Evolutionary conservation across 192 early-diverging fungal genomes (phyloP), one percentile per base, ranked within the genome.

Genomic region (Coemansia sp.): DNA sequence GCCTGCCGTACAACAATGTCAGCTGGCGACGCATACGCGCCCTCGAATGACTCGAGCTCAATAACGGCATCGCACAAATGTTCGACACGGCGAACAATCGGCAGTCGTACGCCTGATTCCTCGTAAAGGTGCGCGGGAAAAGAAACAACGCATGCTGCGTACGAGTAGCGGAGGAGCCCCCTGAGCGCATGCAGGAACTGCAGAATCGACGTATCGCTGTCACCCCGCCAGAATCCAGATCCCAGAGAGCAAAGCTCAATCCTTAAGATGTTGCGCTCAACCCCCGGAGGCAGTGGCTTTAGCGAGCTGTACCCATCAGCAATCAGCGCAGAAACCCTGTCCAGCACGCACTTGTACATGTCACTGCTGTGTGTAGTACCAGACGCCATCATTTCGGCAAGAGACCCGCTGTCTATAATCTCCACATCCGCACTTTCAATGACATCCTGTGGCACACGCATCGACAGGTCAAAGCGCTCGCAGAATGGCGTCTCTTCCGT

Each of bases 41-140:
- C 93, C 50, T 92, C 92, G 88, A 98, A 98, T 6, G 95, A 97
- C 77, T 97, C 94, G 14, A 98, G 85, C 72, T 91, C 90, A 32
- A 98, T 76, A 0, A 94, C 94, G 0, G 89, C 91, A 72, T 98
- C 96, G 53, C 88, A 90, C 7, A 91, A 75, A 62, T 94, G 93
- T 71, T 93, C 88, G 6, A 96, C 71, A 40, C 90, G 83, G 49
- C 87, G 83, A 8, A 95, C 86, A 59, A 87, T 73, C 9, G 81
- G 81, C 51, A 73, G 51, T 55, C 75, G 75, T 40, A 42, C 54
- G n/a, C 71, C 75, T 5, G 63, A 57, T 2, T 78, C 81, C 32
- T 87, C 83, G 64, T 93, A 95, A 9, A 94, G 71, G 71, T 94
- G 80, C 19, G 89, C 90, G 1, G 95, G 93, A 13, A 98, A 77